These are phyloP conservation scores for Coemansia sp. DNA, from an alignment of 192 early-diverging fungal genomes.

Conservation along the genomic window DNA sequence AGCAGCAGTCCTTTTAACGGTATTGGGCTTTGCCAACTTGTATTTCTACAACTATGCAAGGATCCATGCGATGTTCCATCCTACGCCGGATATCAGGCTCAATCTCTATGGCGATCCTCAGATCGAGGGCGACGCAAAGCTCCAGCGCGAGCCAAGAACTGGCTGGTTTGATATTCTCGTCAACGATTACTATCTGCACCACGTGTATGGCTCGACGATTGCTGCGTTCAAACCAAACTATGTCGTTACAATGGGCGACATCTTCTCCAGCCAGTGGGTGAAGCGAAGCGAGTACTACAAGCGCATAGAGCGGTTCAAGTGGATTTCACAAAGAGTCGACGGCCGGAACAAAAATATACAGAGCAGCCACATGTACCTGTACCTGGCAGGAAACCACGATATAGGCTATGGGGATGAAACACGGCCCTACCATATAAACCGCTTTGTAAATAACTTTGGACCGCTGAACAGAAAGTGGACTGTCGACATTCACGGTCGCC, in stretches of 20 bases:
- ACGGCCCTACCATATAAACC: conserved; percentile 47
- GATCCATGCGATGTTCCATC: conserved; percentile 15
- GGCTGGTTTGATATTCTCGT: conserved; percentile 57
- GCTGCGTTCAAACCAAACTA: conserved; percentile 54
- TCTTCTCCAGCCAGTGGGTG: conserved; percentile 69
- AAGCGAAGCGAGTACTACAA: conserved; percentile 56
- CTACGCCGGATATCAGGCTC: conserved; percentile 49
- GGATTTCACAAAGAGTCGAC: conserved; percentile 55
- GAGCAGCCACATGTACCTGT: conserved; percentile 36
- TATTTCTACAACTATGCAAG: conserved; percentile 48
- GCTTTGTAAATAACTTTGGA: conserved; percentile 60
- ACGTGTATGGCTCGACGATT: conserved; percentile 58
- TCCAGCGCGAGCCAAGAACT: conserved; percentile 54
- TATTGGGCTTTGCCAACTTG: conserved; percentile 23
- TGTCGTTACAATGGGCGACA: conserved; percentile 62
- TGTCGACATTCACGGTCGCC: conserved; percentile 7
- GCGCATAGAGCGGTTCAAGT: conserved; percentile 58
- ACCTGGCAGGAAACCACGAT: conserved; percentile 67
- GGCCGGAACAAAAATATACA: conserved; percentile 9
- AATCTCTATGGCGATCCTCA: conserved; percentile 67
- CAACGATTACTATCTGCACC: conserved; percentile 63
- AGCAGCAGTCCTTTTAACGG: conserved; percentile 17
- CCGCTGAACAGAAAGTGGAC: conserved; percentile 50
- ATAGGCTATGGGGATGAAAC: conserved; percentile 68
- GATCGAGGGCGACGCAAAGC: conserved; percentile 67